These are phyloP conservation scores for Kluyveromyces marxianus DNA, from an alignment of 1,139 yeast species.

Conservation along the genomic window DNA sequence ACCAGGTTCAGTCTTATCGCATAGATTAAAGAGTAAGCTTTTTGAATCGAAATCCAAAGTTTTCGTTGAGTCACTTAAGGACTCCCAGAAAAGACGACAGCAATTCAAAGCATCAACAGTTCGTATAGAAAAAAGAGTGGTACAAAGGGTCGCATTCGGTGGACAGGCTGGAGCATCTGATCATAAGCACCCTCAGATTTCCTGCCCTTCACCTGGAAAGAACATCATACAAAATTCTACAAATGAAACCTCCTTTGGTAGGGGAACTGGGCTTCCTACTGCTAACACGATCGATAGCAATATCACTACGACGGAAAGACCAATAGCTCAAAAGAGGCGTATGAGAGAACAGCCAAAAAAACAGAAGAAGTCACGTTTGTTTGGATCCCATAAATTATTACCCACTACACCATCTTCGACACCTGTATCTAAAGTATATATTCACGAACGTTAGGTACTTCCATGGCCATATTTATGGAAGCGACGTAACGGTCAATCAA, in stretches of 20 bases:
- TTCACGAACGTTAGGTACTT: not conserved
- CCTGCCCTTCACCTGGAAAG: too few species aligned
- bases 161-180: constrained; percentile 15
- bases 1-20: constrained; percentile 17
- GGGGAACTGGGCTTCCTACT: not conserved
- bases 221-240: not conserved
- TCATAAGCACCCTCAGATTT: too few species aligned
- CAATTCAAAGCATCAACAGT: constrained; percentile 21
- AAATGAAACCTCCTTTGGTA: not conserved
- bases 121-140: constrained; percentile 12
- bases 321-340: not conserved
- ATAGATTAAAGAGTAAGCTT: not conserved
- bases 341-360: not conserved
- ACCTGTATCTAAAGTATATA: not conserved
- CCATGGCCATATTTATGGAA: too few species aligned
- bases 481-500: too few species aligned
- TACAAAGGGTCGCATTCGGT: constrained; percentile 24
- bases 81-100: constrained; percentile 17
- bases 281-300: not conserved
- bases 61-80: constrained; percentile 17
- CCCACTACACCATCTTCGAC: not conserved
- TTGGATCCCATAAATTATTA: not conserved
- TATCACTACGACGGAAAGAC: constrained; percentile 7
- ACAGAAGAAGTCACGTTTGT: not conserved
- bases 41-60: constrained; percentile 12